Percentiles rank a stretch among this genome's conserved stretches.
phyloP scores from a whole-genome alignment of 805 yeast species.

The Barnettozyma wickerhamii region DNA sequence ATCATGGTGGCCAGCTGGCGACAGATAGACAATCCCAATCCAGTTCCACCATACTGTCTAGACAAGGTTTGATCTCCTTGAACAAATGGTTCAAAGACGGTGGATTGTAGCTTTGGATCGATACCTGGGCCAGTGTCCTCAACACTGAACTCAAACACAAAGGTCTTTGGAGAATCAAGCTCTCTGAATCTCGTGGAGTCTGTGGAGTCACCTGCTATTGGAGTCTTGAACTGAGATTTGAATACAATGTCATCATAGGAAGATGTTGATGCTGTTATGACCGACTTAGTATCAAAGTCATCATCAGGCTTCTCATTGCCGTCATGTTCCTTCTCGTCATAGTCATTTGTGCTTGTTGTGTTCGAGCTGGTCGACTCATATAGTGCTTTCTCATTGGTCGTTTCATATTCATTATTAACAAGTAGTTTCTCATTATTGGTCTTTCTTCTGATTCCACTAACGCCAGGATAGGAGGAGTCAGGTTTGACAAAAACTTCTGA shows the following conservation, averaged over 20 bases:
- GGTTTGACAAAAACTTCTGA: constrained; percentile 42
- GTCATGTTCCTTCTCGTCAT: constrained; percentile 4
- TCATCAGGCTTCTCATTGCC: constrained; percentile 1
- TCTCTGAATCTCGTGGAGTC: constrained; percentile 16
- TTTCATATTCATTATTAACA: background rate
- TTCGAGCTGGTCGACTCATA: constrained; percentile 9
- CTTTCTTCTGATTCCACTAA: constrained; percentile 1
- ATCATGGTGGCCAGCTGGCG: constrained; percentile 86
- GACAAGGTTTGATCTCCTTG: constrained; percentile 96
- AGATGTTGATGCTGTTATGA: constrained; percentile 26
- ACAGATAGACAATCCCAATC: constrained; percentile 86
- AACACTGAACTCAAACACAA: constrained; percentile 61
- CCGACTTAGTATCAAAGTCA: constrained; percentile 18
- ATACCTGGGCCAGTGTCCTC: constrained; percentile 95
- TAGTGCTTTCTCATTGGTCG: background rate
- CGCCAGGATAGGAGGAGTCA: background rate
- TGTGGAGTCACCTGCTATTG: constrained; percentile 9
- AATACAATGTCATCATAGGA: constrained; percentile 42
- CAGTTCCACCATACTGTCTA: constrained; percentile 93
- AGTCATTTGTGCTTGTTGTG: constrained; percentile 11
- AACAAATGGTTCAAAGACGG: constrained; percentile 92
- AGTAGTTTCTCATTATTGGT: background rate
- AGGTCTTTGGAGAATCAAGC: constrained; percentile 27
- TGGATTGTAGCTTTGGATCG: constrained; percentile 71
- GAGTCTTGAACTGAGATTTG: constrained; percentile 35